Evolutionary conservation across 208 protist genomes (phyloP), one percentile per base, ranked within the genome.

Genomic region (Angomonas desouzai): DNA sequence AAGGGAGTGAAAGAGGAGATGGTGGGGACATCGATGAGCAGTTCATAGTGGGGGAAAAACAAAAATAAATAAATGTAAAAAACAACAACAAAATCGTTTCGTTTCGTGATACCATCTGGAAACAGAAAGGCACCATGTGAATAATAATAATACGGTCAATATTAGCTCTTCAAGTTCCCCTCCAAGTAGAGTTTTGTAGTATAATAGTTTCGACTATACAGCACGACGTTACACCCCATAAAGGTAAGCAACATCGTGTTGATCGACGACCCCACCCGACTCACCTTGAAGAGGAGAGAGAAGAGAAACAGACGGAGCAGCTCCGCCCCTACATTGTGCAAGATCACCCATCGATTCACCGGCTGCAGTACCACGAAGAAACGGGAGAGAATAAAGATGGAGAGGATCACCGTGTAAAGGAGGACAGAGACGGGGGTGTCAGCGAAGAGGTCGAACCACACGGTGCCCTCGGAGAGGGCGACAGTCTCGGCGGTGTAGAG

Each of bases 191-290:
- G 64, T 66, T 56, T 77, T n/a, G 75, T 86, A 3, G 64, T 66
- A 63, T 89, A 79, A 56, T 81, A 92, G 53, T 79, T 72, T 13
- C 72, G 65, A 38, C 76, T 77, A 59, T 87, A 86, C 27, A 79
- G 49, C 3, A 64, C 61, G 3, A 64, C 68, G 64, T 85, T 89
- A 62, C 70, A 79, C 3, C 64, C 23, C 45, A 82, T 70, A 25
- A 88, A 74, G n/a, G 78, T 77, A 36, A 92, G 77, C 16, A 74
- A 28, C 23, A 92, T 77, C 0, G 85, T 92, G 68, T 85, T 79
- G 2, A 75, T 18, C 48, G 82, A 71, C 27, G 76, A 76, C 16
- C 76, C 74, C 6, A 27, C 62, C 10, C 63, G 29, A 45, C 83
- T 77, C 23, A 74, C 34, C 18, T 45, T 51, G 57, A 87, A 86